These are phyloP conservation scores for Priceomyces haplophilus DNA, from an alignment of 805 yeast genomes.

Conservation along the genomic window DNA sequence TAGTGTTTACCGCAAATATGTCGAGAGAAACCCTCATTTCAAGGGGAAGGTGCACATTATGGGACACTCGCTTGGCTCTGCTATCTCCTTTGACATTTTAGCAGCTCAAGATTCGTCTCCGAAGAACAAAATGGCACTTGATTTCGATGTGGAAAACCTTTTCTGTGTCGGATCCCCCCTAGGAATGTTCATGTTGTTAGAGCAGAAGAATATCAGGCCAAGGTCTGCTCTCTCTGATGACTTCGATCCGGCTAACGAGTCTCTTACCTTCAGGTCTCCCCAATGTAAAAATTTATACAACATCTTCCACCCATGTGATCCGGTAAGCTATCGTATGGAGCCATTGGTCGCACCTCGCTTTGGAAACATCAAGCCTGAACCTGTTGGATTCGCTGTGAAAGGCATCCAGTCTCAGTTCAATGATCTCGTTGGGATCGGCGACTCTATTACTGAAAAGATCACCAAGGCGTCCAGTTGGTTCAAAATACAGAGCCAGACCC, in stretches of 20 bases:
- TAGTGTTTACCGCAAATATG: slow-evolving; percentile 54
- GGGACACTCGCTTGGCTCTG: slow-evolving; percentile 92
- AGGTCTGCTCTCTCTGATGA: slow-evolving; percentile 21
- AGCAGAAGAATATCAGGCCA: slow-evolving; percentile 56
- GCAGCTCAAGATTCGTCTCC: slow-evolving; percentile 41
- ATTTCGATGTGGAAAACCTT: slow-evolving; percentile 69
- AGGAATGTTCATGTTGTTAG: slow-evolving; percentile 78
- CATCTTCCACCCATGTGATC: slow-evolving; percentile 87
- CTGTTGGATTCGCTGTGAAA: slow-evolving; percentile 52
- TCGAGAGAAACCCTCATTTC: slow-evolving; percentile 64
- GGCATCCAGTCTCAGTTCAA: slow-evolving; percentile 51
- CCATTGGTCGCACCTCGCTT: slow-evolving; percentile 63
- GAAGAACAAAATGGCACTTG: slow-evolving; percentile 38
- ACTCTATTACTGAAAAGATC: slow-evolving; percentile 33
- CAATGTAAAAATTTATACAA: slow-evolving; percentile 69
- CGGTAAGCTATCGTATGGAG: slow-evolving; percentile 85
- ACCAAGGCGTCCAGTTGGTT: slow-evolving; percentile 39
- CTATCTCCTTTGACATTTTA: slow-evolving; percentile 75
- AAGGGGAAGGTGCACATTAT: slow-evolving; percentile 78
- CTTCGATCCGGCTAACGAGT: slow-evolving; percentile 19
- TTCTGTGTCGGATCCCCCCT: slow-evolving; percentile 89
- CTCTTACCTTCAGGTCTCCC: slow-evolving; percentile 40
- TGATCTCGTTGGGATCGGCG: slow-evolving; percentile 39
- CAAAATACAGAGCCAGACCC: slow-evolving; percentile 6
- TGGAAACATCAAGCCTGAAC: slow-evolving; percentile 50